A percentile compares a stretch with the other conserved stretches of the same genome.
Evolutionary conservation across 2,329 filamentous ascomycete species (phyloP).

Genomic region (Ceratocystis cacaofunesta): DNA sequence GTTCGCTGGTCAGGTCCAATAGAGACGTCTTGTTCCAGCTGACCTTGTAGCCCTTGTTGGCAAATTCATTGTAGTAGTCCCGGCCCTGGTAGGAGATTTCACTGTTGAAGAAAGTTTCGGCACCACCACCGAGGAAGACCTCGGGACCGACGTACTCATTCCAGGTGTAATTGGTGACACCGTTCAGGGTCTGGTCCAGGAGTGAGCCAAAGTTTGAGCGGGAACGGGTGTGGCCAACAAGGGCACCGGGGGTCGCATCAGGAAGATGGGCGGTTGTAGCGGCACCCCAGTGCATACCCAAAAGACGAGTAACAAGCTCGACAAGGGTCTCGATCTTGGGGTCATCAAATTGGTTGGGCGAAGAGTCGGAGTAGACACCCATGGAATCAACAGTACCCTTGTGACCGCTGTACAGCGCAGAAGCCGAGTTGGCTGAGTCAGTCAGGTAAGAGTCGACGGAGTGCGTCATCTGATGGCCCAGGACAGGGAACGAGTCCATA

Average conservation of each 20-base stretch:
- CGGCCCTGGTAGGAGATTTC: slow-evolving; percentile 50
- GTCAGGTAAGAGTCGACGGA: slow-evolving; percentile 76
- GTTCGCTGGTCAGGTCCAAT: slow-evolving; percentile 37
- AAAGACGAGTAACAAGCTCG: slow-evolving; percentile 58
- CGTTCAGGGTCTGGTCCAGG: slow-evolving; percentile 62
- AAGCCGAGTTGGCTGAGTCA: slow-evolving; percentile 73
- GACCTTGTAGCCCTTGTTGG: slow-evolving; percentile 56
- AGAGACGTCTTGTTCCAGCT: slow-evolving; percentile 62
- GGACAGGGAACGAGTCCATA: slow-evolving; percentile 70
- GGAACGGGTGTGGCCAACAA: slow-evolving; percentile 57
- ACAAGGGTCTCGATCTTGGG: slow-evolving; percentile 76
- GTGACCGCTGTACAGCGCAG: slow-evolving; percentile 67
- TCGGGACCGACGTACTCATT: slow-evolving; percentile 59
- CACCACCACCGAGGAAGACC: slow-evolving; percentile 69
- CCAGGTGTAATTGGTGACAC: slow-evolving; percentile 69
- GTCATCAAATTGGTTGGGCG: slow-evolving; percentile 58
- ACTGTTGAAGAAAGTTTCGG: slow-evolving; percentile 61
- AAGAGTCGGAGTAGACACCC: slow-evolving; percentile 65
- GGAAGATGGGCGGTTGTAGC: slow-evolving; percentile 71
- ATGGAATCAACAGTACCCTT: slow-evolving; percentile 73
- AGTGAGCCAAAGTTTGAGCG: slow-evolving; percentile 56
- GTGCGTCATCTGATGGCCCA: slow-evolving; percentile 82
- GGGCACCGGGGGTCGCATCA: slow-evolving; percentile 67
- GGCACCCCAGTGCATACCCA: slow-evolving; percentile 44
- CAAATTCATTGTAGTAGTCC: slow-evolving; percentile 67